Percentiles rank a stretch among this genome's conserved stretches.
phyloP scores from a whole-genome alignment of 1,139 yeast genomes.

The Blastobotrys indianensis region DNA sequence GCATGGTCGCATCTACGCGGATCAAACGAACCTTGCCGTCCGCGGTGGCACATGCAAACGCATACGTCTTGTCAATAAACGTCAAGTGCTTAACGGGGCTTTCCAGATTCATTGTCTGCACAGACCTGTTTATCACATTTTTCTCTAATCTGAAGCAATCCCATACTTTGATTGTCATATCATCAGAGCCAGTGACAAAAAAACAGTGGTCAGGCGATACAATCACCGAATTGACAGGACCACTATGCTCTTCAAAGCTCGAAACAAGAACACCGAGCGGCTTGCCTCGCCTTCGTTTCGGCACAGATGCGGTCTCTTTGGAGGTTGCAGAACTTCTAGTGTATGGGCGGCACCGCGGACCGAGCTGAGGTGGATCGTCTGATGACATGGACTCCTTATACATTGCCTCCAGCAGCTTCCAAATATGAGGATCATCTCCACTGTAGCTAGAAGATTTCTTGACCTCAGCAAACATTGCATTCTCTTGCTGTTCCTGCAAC shows the following conservation, averaged over 20 bases:
- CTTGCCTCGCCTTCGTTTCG: constrained; percentile 23
- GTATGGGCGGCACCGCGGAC: constrained; percentile 31
- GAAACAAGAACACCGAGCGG: constrained; percentile 52
- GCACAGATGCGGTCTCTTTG: constrained; percentile 1
- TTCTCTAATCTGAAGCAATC: constrained; percentile 60
- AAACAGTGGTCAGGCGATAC: constrained; percentile 56
- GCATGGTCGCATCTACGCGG: constrained; percentile 42
- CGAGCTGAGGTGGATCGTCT: constrained; percentile 65
- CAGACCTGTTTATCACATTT: constrained; percentile 57
- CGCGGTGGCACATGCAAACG: constrained; percentile 60
- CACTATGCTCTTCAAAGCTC: constrained; percentile 50
- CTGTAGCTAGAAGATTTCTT: constrained; percentile 19
- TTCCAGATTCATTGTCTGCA: constrained; percentile 29
- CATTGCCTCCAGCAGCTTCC: constrained; percentile 49
- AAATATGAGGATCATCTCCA: constrained; percentile 62
- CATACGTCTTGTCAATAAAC: constrained; percentile 56
- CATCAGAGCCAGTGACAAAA: constrained; percentile 72
- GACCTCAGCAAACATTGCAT: constrained; percentile 4
- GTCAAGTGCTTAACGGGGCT: constrained; percentile 29
- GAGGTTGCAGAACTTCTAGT: constrained; percentile 1
- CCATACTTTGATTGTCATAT: constrained; percentile 74
- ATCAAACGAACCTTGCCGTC: constrained; percentile 60
- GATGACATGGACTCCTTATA: constrained; percentile 50
- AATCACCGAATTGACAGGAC: constrained; percentile 49
- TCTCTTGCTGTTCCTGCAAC: neutral